Base-by-base conservation (phyloP, 257 asterid species). In the Scutellaria baicalensis region DNA sequence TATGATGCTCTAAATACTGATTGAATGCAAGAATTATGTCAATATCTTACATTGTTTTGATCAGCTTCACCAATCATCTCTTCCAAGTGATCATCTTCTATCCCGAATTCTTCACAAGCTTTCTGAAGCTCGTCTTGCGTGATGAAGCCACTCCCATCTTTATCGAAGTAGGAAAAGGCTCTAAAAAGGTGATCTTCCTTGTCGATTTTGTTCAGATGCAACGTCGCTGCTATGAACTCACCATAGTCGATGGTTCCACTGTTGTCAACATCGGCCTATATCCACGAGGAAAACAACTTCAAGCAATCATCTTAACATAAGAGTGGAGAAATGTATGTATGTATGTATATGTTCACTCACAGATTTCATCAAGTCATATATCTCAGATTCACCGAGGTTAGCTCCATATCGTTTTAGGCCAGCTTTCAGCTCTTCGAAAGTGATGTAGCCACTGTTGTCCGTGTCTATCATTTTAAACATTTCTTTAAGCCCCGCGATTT, bases 161-260 rank as follows among this genome's bases (percentile, higher is more conserved):
- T 84, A 69, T 84, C 89, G 7, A 84, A 81, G 70, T 84, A 84
- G 0, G 84, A 65, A 47, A 84, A 82, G 1, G 89, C 89, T 18
- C 58, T 71, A 17, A 36, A 72, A 5, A 84, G 72, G 59, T 79
- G 72, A 73, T 84, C 89, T 47, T 79, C 85, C 56, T 63, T 82
- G 20, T 82, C 81, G 43, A 82, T 79, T 68, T 82, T 79, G 80
- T 81, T 79, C 36, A 82, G 59, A 66, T 84, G 89, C 72, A 84
- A 56, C 9, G 78, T 84, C 2, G 86, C 89, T 45, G 89, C 88
- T 42, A 80, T 75, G 78, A 83, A 83, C 78, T 83, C 88, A 3
- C 88, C 84, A 18, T 83, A 83, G 71, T 84, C 86, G 7, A 84
- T 84, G 5, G 82, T 73, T 9, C 88, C 88, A 64, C 72, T 81